These are phyloP conservation scores for Dillenia suffruticosa DNA, from an alignment of 164 flowering plant species.

Conservation along the genomic window DNA sequence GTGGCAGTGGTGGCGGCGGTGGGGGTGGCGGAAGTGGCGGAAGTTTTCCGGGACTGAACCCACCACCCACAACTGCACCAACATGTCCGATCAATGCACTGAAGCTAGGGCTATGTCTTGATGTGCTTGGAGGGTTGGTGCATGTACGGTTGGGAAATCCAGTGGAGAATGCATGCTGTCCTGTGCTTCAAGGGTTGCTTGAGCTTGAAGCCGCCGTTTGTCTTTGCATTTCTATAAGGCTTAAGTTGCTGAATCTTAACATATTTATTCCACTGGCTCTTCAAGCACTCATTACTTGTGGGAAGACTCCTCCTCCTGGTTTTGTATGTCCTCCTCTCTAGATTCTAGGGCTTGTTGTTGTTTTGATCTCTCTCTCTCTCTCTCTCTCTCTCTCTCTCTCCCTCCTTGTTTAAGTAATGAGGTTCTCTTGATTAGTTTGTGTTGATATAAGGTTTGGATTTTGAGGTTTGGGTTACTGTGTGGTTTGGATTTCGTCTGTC, in stretches of 20 bases:
- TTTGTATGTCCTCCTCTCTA: conserved; percentile 55
- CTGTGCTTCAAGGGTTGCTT: conserved; percentile 69
- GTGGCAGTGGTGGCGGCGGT: conserved; percentile 17
- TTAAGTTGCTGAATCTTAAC: conserved; percentile 75
- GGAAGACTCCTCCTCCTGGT: conserved; percentile 71
- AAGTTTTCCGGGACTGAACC: conserved; percentile 22
- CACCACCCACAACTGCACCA: conserved; percentile 32
- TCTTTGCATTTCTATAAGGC: conserved; percentile 69
- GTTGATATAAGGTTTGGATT: too few relatives aligned
- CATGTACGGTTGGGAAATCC: conserved; percentile 81
- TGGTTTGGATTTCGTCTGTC: too few relatives aligned
- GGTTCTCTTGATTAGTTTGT: too few relatives aligned
- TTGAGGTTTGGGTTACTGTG: too few relatives aligned
- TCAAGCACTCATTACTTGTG: conserved; percentile 64
- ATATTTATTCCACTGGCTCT: conserved; percentile 81
- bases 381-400: not conserved
- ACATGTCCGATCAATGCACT: conserved; percentile 74
- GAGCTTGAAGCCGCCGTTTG: conserved; percentile 94
- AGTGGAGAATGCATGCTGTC: conserved; percentile 71
- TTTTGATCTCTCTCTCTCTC: conserved; percentile 2
- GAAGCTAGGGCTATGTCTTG: conserved; percentile 79
- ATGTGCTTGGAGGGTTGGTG: conserved; percentile 79
- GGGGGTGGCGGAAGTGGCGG: conserved; percentile 14
- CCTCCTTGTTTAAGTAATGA: too few relatives aligned
- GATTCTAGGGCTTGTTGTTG: conserved; percentile 5